Conservation (phyloP, 1,284 basidiomycete species). For the Irpex lacteus region DNA sequence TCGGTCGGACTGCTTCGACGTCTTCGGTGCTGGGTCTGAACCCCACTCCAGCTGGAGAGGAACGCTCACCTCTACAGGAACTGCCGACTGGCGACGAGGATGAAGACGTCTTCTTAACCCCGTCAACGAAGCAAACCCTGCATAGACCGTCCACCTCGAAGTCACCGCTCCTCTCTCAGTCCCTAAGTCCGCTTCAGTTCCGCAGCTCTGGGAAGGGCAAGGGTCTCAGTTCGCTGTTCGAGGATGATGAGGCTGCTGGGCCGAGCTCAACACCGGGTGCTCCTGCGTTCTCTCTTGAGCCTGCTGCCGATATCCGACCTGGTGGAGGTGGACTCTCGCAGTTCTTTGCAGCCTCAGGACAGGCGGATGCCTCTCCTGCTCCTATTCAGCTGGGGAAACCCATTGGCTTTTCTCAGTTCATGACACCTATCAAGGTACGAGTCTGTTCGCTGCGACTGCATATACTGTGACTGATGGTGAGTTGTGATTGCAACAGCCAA, state of each 20-base stretch:
- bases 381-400: background rate
- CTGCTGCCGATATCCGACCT: conserved; percentile 14
- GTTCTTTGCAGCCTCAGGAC: conserved; percentile 18
- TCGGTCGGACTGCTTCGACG: background rate
- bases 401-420: conserved; percentile 16
- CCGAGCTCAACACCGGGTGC: background rate
- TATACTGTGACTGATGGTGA: background rate
- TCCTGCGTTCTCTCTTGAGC: conserved; percentile 4
- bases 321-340: conserved; percentile 21
- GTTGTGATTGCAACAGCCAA: background rate
- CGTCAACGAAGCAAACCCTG: background rate
- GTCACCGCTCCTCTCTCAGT: background rate
- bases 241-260: background rate
- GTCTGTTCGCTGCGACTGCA: background rate
- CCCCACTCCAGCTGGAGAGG: conserved; percentile 6
- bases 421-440: conserved; percentile 14
- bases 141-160: background rate
- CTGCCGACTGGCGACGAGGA: conserved; percentile 22
- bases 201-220: background rate
- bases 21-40: background rate
- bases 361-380: background rate
- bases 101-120: conserved; percentile 23
- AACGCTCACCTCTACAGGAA: conserved; percentile 26
- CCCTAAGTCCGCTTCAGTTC: background rate
- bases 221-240: conserved; percentile 7